Conservation (phyloP, 2,329 filamentous ascomycete genomes). For the Fusarium fracticaudum region DNA sequence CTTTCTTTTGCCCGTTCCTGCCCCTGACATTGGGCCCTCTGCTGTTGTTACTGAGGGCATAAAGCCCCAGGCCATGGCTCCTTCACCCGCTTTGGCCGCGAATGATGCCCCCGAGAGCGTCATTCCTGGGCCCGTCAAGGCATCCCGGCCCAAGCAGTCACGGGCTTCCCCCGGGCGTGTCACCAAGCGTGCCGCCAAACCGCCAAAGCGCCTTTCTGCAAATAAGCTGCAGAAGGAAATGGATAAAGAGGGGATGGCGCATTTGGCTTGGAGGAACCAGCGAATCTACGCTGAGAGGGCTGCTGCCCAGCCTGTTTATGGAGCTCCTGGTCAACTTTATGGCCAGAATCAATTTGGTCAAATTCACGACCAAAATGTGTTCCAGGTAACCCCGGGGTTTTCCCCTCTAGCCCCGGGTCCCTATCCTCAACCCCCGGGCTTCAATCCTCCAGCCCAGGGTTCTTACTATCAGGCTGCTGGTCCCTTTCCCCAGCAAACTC, state of each 20-base stretch:
- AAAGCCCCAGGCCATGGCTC: background rate
- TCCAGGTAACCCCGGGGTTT: background rate
- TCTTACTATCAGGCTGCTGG: background rate
- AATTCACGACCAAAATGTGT: background rate
- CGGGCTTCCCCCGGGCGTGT: background rate
- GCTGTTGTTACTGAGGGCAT: background rate
- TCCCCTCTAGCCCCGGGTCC: background rate
- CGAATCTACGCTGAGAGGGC: background rate
- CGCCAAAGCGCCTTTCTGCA: background rate
- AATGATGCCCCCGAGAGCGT: background rate
- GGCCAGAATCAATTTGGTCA: background rate
- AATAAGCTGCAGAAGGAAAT: background rate
- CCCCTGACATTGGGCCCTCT: too few relatives aligned
- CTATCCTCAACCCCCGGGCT: too few relatives aligned
- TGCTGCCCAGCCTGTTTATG: background rate
- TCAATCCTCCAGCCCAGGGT: too few relatives aligned
- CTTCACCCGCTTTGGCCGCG: background rate
- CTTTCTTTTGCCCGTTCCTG: too few relatives aligned
- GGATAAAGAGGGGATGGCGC: background rate
- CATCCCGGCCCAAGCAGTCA: background rate
- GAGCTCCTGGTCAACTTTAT: background rate
- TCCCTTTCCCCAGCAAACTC: background rate
- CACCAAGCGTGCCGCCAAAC: background rate
- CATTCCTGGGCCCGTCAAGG: background rate
- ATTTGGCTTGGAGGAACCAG: too few relatives aligned